Conservation (phyloP, 2,329 filamentous ascomycete species). For the Pseudopithomyces chartarum region DNA sequence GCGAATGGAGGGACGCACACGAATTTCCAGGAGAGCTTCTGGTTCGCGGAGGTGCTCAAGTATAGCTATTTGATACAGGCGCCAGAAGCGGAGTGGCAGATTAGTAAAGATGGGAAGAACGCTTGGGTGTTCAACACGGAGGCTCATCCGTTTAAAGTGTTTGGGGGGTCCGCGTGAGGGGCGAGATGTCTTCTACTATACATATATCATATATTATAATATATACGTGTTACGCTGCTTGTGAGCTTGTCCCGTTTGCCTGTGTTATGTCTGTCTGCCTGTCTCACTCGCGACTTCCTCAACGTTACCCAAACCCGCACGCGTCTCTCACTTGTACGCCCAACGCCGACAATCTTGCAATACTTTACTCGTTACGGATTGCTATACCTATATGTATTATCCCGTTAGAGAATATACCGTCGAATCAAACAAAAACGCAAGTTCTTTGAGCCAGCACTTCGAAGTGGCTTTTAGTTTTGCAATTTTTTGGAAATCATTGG, state of each 20-base stretch:
- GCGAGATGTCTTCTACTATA: background rate
- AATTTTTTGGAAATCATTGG: background rate
- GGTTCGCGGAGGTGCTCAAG: slow-evolving; percentile 87
- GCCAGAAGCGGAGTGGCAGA: slow-evolving; percentile 64
- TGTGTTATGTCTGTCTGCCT: background rate
- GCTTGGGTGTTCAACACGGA: slow-evolving; percentile 69
- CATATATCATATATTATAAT: background rate
- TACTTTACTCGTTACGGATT: background rate
- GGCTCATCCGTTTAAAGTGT: slow-evolving; percentile 63
- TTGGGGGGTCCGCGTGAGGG: background rate
- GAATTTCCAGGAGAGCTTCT: slow-evolving; percentile 84
- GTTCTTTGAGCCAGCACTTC: background rate
- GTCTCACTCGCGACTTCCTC: background rate
- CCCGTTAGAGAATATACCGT: background rate
- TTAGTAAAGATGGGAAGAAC: slow-evolving; percentile 56
- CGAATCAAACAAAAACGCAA: background rate
- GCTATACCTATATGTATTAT: background rate
- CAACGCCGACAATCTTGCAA: background rate
- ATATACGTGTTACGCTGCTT: background rate
- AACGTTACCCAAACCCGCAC: background rate
- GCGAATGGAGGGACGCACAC: slow-evolving; percentile 63
- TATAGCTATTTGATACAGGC: slow-evolving; percentile 77
- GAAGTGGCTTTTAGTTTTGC: slow-evolving; percentile 4
- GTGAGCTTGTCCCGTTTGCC: background rate
- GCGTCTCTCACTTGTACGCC: too few relatives aligned